Evolutionary conservation across 345 rosid genomes (phyloP).

Genomic region (Raphanus raphanistrum): DNA sequence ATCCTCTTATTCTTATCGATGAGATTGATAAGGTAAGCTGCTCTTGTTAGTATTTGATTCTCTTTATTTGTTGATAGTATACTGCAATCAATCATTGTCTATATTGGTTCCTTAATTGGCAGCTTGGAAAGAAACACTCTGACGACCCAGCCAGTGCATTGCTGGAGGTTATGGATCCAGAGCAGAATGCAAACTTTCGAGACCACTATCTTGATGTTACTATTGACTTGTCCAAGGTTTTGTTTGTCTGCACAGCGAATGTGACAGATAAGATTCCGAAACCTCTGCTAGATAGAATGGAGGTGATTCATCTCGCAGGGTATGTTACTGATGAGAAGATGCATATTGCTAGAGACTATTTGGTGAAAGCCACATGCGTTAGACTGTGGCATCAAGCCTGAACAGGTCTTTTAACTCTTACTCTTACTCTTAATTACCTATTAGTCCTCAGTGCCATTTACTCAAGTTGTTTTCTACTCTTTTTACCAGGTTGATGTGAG

Average conservation of each 20-base stretch:
- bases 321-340: no score
- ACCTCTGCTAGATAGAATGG: no score
- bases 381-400: no score
- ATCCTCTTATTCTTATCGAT: conserved; percentile 89
- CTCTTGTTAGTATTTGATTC: background rate
- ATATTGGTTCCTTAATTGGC: conserved; percentile 22
- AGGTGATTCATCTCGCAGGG: no score
- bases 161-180: conserved; percentile 96
- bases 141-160: conserved; percentile 93
- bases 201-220: conserved; percentile 34
- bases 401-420: no score
- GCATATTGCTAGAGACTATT: no score
- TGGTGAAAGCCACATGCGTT: no score
- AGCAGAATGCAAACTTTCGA: conserved; percentile 90
- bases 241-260: no score
- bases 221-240: no score
- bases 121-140: conserved; percentile 79
- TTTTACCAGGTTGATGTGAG: background rate
- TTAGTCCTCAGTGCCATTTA: no score
- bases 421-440: background rate
- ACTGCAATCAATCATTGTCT: background rate
- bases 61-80: background rate
- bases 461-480: background rate
- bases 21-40: conserved; percentile 91
- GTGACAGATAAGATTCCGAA: no score